Conservation (phyloP, 2,329 filamentous ascomycete genomes). For the Pseudocercospora fijiensis region DNA sequence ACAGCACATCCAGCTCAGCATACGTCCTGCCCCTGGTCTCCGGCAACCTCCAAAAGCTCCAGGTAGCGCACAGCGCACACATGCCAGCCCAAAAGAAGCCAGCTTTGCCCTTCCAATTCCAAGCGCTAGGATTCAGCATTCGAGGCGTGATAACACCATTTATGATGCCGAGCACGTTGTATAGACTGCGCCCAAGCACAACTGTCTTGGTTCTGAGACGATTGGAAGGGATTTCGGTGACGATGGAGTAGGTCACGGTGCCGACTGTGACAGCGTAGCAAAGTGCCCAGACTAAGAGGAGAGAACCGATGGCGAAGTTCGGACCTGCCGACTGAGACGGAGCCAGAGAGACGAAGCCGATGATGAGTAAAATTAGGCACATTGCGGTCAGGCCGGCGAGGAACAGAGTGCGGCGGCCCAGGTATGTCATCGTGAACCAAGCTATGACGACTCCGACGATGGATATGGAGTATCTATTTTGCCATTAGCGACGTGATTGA, state of each 20-base stretch:
- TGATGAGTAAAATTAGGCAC: slow-evolving; percentile 25
- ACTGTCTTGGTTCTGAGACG: slow-evolving; percentile 34
- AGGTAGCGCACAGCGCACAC: slow-evolving; percentile 49
- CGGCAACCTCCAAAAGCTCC: slow-evolving; percentile 55
- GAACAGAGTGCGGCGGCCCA: slow-evolving; percentile 41
- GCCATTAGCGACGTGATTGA: background rate
- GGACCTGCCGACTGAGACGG: slow-evolving; percentile 15
- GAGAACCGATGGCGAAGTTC: slow-evolving; percentile 28
- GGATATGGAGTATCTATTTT: slow-evolving; percentile 32
- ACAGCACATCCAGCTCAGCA: slow-evolving; percentile 57
- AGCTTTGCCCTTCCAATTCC: slow-evolving; percentile 23
- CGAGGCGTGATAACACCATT: slow-evolving; percentile 17
- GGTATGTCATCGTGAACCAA: slow-evolving; percentile 36
- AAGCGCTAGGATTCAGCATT: slow-evolving; percentile 34
- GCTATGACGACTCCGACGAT: slow-evolving; percentile 37
- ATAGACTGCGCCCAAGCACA: slow-evolving; percentile 30
- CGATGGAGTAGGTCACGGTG: slow-evolving; percentile 30
- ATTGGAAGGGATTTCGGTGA: slow-evolving; percentile 32
- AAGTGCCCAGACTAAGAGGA: slow-evolving; percentile 26
- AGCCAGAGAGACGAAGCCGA: slow-evolving; percentile 30
- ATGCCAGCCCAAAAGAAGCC: slow-evolving; percentile 46
- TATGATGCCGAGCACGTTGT: slow-evolving; percentile 31
- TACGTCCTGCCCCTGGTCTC: slow-evolving; percentile 57
- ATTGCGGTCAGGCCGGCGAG: slow-evolving; percentile 30
- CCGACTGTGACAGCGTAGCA: slow-evolving; percentile 32